phyloP scores from a whole-genome alignment of 2,329 filamentous ascomycete genomes.

The Alternaria alternata region DNA sequence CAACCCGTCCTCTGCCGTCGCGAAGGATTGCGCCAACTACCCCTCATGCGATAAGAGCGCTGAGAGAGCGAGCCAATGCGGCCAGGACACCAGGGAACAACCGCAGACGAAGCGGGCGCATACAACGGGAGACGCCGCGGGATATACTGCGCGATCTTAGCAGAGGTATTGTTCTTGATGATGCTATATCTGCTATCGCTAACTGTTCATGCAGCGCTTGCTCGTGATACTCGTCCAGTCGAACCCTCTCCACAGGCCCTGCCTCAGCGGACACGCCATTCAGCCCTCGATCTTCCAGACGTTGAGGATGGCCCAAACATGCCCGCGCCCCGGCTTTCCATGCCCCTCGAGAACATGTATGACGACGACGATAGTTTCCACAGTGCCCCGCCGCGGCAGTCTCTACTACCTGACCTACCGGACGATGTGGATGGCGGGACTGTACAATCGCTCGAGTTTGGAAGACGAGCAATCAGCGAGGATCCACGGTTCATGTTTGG shows the following conservation, averaged over 20 bases:
- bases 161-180: constrained; percentile 50
- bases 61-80: constrained; percentile 60
- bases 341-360: constrained; percentile 54
- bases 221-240: constrained; percentile 57
- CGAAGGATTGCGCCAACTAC: constrained; percentile 59
- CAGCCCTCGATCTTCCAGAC: constrained; percentile 53
- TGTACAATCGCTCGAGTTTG: constrained; percentile 60
- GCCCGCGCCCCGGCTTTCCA: constrained; percentile 50
- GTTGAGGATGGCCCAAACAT: constrained; percentile 58
- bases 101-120: constrained; percentile 57
- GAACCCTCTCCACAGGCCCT: constrained; percentile 57
- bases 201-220: constrained; percentile 53
- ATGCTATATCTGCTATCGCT: constrained; percentile 3
- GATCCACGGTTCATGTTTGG: constrained; percentile 52
- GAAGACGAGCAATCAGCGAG: constrained; percentile 49
- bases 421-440: constrained; percentile 53
- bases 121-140: constrained; percentile 64
- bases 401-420: constrained; percentile 45
- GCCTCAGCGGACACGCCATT: constrained; percentile 37
- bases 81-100: constrained; percentile 61
- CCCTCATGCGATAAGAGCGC: constrained; percentile 63
- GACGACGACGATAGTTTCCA: constrained; percentile 55
- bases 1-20: constrained; percentile 44
- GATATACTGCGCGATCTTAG: constrained; percentile 63
- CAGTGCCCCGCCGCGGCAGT: constrained; percentile 50